A percentile compares a stretch with the other conserved stretches of the same genome.
phyloP scores from a whole-genome alignment of 169 alveolate genomes.

The Eimeria sp. region DNA sequence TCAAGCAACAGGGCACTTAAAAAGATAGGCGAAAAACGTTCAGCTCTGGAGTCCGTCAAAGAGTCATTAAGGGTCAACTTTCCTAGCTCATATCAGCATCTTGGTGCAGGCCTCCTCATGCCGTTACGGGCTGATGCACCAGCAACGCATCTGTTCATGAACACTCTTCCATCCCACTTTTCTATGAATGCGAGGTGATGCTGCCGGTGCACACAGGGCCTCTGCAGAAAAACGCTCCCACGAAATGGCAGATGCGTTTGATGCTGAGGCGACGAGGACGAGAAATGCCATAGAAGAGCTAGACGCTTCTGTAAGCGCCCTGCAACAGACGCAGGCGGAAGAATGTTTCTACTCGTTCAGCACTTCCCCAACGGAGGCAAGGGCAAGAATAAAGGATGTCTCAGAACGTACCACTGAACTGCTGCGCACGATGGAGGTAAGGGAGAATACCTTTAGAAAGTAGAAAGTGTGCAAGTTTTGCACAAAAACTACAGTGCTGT shows the following conservation, averaged over 20 bases:
- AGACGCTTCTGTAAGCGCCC: conserved; percentile 89
- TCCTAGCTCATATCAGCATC: neutral
- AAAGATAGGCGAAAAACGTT: conserved; percentile 15
- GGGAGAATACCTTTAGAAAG: neutral
- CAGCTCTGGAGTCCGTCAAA: conserved; percentile 73
- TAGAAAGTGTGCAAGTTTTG: neutral
- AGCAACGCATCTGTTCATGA: neutral
- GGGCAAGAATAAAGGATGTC: conserved; percentile 89
- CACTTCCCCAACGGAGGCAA: conserved; percentile 93
- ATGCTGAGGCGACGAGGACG: conserved; percentile 91
- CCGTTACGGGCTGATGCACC: neutral
- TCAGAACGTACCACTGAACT: conserved; percentile 88
- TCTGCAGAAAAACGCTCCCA: conserved; percentile 67
- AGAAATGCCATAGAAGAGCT: conserved; percentile 91
- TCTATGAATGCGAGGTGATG: neutral
- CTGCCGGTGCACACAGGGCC: conserved; percentile 54
- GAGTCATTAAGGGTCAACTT: neutral
- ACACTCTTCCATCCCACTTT: neutral
- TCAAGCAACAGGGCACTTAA: conserved; percentile 72
- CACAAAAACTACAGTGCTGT: neutral
- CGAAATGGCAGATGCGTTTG: conserved; percentile 89
- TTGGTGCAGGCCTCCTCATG: neutral
- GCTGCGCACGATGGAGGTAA: conserved; percentile 87
- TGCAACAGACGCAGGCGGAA: conserved; percentile 90
- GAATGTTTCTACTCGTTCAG: conserved; percentile 94